Evolutionary conservation across 345 rosid species (phyloP).

Genomic region (Aquilaria sinensis): DNA sequence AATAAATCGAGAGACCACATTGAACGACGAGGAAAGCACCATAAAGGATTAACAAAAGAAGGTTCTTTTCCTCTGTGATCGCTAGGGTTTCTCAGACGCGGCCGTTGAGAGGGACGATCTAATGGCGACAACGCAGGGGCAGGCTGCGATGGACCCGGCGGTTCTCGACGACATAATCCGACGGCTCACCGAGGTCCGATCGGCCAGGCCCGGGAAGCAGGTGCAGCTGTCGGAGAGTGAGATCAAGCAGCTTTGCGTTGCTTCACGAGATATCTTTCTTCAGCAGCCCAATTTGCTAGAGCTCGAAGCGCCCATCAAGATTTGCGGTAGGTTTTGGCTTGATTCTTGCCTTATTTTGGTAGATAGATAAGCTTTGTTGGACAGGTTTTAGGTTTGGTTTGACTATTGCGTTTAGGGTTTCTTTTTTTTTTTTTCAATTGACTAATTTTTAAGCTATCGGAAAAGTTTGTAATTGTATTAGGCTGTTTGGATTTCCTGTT

Average conservation of each 20-base stretch:
- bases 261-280: slow-evolving; percentile 72
- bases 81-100: slow-evolving; percentile 18
- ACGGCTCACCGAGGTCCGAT: slow-evolving; percentile 84
- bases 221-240: slow-evolving; percentile 89
- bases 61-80: not conserved
- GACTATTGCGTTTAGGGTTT: no score
- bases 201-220: slow-evolving; percentile 84
- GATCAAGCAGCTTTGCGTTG: slow-evolving; percentile 82
- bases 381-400: no score
- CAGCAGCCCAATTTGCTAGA: slow-evolving; percentile 89
- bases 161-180: slow-evolving; percentile 72
- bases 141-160: slow-evolving; percentile 50
- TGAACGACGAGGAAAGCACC: no score
- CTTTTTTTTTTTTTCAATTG: no score
- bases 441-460: no score
- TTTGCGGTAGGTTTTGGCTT: slow-evolving; percentile 49
- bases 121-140: slow-evolving; percentile 53
- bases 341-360: not conserved
- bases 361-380: no score
- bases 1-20: no score
- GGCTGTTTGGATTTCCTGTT: no score
- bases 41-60: not conserved
- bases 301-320: slow-evolving; percentile 95
- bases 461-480: no score
- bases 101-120: slow-evolving; percentile 19